A percentile compares a stretch with the other conserved stretches of the same genome.
These are phyloP conservation scores for Yamadazyma atlantica DNA, from an alignment of 1,139 yeast species.

Conservation along the genomic window DNA sequence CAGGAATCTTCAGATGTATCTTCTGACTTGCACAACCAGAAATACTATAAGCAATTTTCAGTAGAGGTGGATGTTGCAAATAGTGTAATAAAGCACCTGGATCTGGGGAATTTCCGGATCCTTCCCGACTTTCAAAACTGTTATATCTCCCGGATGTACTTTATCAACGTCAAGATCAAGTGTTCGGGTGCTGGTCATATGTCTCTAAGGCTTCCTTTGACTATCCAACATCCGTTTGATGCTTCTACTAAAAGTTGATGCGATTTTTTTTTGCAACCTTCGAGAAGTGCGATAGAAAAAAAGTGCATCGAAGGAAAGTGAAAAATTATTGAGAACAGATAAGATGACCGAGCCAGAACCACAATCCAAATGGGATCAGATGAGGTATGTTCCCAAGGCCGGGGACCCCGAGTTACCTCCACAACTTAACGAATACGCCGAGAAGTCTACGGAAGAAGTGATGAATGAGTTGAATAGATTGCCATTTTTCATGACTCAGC, in stretches of 20 bases:
- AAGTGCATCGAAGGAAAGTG: no score
- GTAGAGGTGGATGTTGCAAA: conserved; percentile 16
- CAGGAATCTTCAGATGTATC: conserved; percentile 2
- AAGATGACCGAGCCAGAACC: conserved; percentile 14
- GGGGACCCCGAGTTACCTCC: conserved; percentile 87
- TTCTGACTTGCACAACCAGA: conserved; percentile 1
- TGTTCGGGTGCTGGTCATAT: conserved; percentile 28
- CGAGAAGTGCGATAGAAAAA: no score
- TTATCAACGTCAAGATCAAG: conserved; percentile 30
- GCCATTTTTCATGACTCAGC: conserved; percentile 92
- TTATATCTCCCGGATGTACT: conserved; percentile 34
- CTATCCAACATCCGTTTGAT: conserved; percentile 10
- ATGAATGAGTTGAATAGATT: conserved; percentile 75
- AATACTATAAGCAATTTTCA: conserved; percentile 11
- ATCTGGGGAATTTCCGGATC: conserved; percentile 26
- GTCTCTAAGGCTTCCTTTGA: conserved; percentile 30
- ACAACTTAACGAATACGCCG: conserved; percentile 65
- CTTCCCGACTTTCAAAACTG: conserved; percentile 43
- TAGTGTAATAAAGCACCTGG: conserved; percentile 10
- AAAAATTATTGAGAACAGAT: no score
- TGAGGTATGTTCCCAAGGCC: conserved; percentile 64
- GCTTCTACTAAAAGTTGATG: background rate
- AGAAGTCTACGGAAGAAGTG: conserved; percentile 73
- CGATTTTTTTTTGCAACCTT: background rate
- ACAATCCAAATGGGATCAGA: conserved; percentile 53